Evolutionary conservation across 768 basidiomycete species (phyloP).

Genomic region (Lyophyllum atratum): DNA sequence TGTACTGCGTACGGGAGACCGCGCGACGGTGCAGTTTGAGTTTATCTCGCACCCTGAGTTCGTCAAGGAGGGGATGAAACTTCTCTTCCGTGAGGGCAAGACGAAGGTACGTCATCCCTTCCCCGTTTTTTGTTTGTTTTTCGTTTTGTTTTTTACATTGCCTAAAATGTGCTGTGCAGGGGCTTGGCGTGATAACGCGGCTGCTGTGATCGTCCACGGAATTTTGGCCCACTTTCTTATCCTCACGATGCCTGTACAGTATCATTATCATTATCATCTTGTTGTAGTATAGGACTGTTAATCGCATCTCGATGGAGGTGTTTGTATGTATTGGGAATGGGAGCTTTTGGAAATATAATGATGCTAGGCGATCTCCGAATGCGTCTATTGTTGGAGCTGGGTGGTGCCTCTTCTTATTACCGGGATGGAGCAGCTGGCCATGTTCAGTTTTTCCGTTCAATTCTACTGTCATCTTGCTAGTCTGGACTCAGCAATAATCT

Average conservation of each 20-base stretch:
- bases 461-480: constrained; percentile 1
- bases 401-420: background rate
- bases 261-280: background rate
- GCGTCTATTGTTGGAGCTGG: constrained; percentile 6
- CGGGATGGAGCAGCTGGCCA: background rate
- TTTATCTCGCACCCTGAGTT: constrained; percentile 93
- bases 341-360: background rate
- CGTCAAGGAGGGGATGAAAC: constrained; percentile 90
- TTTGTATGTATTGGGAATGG: background rate
- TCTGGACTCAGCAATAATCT: constrained; percentile 1
- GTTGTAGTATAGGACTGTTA: background rate
- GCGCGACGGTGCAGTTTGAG: constrained; percentile 92
- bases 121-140: too few relatives aligned
- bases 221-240: background rate
- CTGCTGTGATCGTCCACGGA: constrained; percentile 44
- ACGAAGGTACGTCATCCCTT: constrained; percentile 80
- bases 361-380: constrained; percentile 5
- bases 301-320: background rate
- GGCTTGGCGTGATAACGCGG: constrained; percentile 75
- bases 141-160: background rate
- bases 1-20: constrained; percentile 90
- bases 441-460: background rate
- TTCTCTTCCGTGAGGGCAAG: constrained; percentile 93
- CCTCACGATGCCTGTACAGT: background rate
- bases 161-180: constrained; percentile 39